phyloP scores from a whole-genome alignment of 177 flowering plant genomes.

The Vitis hybrid region DNA sequence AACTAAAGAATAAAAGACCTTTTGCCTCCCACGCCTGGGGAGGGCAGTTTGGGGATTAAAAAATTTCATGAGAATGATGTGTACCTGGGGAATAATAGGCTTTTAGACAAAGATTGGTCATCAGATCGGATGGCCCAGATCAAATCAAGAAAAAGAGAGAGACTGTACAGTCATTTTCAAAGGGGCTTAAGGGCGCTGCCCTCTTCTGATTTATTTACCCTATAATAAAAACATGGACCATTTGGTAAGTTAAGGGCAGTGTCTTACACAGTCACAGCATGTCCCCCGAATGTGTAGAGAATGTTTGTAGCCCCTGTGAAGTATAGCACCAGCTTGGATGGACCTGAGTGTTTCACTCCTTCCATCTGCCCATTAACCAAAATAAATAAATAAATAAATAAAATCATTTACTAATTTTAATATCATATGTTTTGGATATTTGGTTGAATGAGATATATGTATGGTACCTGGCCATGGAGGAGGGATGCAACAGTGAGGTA shows the following conservation, averaged over 20 bases:
- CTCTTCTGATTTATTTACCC: too few species aligned
- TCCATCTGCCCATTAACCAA: constrained; percentile 49
- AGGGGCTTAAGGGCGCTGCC: neutral
- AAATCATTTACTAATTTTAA: neutral
- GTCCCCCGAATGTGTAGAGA: constrained; percentile 99
- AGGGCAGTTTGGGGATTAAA: constrained; percentile 14
- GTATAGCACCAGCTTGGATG: constrained; percentile 82
- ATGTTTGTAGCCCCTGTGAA: constrained; percentile 99
- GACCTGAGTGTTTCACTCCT: constrained; percentile 91
- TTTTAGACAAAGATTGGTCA: constrained; percentile 16
- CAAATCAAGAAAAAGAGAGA: constrained; percentile 9
- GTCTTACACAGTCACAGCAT: constrained; percentile 99
- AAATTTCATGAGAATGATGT: neutral
- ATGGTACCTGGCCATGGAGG: constrained; percentile 86
- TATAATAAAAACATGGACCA: neutral
- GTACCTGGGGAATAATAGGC: neutral
- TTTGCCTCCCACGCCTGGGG: constrained; percentile 37
- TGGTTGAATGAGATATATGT: too few species aligned
- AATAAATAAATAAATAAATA: neutral
- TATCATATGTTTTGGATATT: neutral
- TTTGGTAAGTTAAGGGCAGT: neutral
- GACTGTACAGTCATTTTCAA: constrained; percentile 29
- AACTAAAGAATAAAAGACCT: constrained; percentile 3
- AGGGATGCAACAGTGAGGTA: constrained; percentile 91
- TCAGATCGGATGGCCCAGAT: constrained; percentile 22